These are phyloP conservation scores for Xylariales sp. DNA, from an alignment of 2,329 filamentous ascomycete genomes.

Conservation along the genomic window DNA sequence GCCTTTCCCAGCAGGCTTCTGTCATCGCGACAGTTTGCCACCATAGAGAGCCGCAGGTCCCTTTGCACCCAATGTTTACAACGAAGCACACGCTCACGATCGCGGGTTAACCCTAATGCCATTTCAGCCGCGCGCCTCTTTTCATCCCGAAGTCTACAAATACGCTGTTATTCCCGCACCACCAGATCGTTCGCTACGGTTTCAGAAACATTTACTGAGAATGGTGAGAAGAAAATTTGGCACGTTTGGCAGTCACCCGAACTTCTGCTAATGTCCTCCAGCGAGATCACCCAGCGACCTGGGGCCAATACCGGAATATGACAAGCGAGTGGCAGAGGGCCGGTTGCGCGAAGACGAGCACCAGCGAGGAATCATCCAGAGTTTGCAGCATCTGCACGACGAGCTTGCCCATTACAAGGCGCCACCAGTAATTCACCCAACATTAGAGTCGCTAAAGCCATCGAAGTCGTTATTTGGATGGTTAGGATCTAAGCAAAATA, in stretches of 20 bases:
- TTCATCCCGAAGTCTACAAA: not conserved
- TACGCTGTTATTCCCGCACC: constrained; percentile 2
- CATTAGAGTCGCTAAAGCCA: constrained; percentile 63
- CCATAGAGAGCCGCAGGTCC: constrained; percentile 1
- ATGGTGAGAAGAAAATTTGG: too few species aligned
- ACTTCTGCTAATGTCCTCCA: not conserved
- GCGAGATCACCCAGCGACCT: constrained; percentile 1
- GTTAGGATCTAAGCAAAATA: constrained; percentile 47
- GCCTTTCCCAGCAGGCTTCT: constrained; percentile 6
- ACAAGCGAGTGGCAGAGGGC: constrained; percentile 70
- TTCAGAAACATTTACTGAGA: constrained; percentile 3
- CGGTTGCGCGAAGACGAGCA: constrained; percentile 81
- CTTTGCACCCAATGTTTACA: constrained; percentile 5
- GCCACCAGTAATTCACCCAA: constrained; percentile 71
- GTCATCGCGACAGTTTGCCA: constrained; percentile 2
- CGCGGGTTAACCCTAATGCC: not conserved
- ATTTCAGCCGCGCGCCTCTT: not conserved
- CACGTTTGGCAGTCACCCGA: not conserved
- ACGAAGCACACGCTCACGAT: not conserved
- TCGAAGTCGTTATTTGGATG: constrained; percentile 54
- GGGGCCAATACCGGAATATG: constrained; percentile 86
- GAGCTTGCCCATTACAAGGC: constrained; percentile 72
- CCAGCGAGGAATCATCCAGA: constrained; percentile 87
- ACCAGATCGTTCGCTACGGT: constrained; percentile 6
- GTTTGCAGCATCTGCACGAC: constrained; percentile 83